Evolutionary conservation across 306 rosid species (phyloP).

Genomic region (Cajanus cajan): DNA sequence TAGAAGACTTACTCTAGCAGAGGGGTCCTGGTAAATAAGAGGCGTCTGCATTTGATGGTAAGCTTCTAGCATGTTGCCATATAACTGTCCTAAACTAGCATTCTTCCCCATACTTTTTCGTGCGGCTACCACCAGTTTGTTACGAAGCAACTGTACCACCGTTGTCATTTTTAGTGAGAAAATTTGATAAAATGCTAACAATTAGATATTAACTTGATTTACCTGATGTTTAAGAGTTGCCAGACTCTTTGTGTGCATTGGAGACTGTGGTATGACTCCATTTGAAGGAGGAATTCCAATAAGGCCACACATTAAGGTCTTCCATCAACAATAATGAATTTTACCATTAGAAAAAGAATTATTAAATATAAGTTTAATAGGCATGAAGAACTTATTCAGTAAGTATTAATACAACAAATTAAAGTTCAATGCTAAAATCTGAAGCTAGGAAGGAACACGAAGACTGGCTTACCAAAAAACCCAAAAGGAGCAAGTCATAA

Average conservation of each 20-base stretch:
- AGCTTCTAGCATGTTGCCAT: slow-evolving; percentile 94
- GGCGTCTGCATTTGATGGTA: slow-evolving; percentile 98
- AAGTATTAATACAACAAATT: background rate
- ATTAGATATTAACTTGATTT: slow-evolving; percentile 12
- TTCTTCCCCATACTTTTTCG: slow-evolving; percentile 70
- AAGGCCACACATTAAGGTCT: slow-evolving; percentile 96
- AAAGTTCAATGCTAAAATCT: background rate
- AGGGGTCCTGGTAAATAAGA: slow-evolving; percentile 68
- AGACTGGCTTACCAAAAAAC: slow-evolving; percentile 62
- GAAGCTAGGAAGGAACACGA: background rate
- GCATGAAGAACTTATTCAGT: background rate
- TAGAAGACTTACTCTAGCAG: slow-evolving; percentile 54
- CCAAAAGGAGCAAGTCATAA: slow-evolving; percentile 90
- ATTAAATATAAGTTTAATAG: background rate
- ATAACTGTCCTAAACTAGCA: slow-evolving; percentile 90
- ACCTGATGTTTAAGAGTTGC: slow-evolving; percentile 99
- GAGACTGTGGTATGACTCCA: slow-evolving; percentile 98
- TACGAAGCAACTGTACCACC: slow-evolving; percentile 75
- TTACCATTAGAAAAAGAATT: background rate
- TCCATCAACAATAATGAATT: slow-evolving; percentile 18
- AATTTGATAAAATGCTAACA: background rate
- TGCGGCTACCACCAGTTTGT: slow-evolving; percentile 72
- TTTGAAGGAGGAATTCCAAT: slow-evolving; percentile 93
- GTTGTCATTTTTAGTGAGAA: slow-evolving; percentile 3
- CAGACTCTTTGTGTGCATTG: slow-evolving; percentile 97